phyloP scores from a whole-genome alignment of 192 early-diverging fungal species.

The Coemansia nantahalensis region DNA sequence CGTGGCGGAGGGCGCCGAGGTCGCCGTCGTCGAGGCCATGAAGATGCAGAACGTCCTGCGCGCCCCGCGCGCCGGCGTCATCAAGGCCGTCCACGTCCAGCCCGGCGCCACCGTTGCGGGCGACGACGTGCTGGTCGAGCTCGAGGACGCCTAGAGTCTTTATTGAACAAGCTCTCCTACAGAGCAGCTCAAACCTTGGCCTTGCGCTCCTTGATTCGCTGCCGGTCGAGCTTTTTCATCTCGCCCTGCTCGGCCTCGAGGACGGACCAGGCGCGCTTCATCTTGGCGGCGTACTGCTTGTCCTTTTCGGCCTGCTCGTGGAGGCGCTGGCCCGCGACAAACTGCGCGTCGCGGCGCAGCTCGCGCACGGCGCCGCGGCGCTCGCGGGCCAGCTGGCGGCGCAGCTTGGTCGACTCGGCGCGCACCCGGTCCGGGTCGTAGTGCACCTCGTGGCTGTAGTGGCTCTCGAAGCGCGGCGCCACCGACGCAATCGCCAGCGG shows the following conservation, averaged over 20 bases:
- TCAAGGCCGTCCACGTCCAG: slow-evolving; percentile 74
- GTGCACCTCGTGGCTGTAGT: slow-evolving; percentile 83
- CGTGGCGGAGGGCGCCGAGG: slow-evolving; percentile 76
- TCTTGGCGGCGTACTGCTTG: slow-evolving; percentile 78
- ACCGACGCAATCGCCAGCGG: slow-evolving; percentile 84
- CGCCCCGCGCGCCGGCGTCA: slow-evolving; percentile 69
- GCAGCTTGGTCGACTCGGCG: slow-evolving; percentile 71
- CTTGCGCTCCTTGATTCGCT: slow-evolving; percentile 56
- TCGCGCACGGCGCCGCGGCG: slow-evolving; percentile 93
- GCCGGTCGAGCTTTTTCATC: slow-evolving; percentile 62
- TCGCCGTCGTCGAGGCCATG: slow-evolving; percentile 94
- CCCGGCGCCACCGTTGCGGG: slow-evolving; percentile 73
- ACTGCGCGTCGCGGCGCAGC: slow-evolving; percentile 90
- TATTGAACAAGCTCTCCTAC: no score
- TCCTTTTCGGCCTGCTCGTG: slow-evolving; percentile 76
- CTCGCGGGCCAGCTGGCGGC: slow-evolving; percentile 86
- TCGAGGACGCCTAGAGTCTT: slow-evolving; percentile 44
- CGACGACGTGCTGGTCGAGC: slow-evolving; percentile 75
- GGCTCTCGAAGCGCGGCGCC: slow-evolving; percentile 88
- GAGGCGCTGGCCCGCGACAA: slow-evolving; percentile 73
- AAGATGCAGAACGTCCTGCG: slow-evolving; percentile 96
- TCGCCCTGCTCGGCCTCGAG: slow-evolving; percentile 83
- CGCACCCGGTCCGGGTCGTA: slow-evolving; percentile 80
- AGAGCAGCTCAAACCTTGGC: slow-evolving; percentile 15
- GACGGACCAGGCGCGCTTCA: slow-evolving; percentile 84